Evolutionary conservation across 768 basidiomycete species (phyloP).

Genomic region (Boletus tomentosulus): DNA sequence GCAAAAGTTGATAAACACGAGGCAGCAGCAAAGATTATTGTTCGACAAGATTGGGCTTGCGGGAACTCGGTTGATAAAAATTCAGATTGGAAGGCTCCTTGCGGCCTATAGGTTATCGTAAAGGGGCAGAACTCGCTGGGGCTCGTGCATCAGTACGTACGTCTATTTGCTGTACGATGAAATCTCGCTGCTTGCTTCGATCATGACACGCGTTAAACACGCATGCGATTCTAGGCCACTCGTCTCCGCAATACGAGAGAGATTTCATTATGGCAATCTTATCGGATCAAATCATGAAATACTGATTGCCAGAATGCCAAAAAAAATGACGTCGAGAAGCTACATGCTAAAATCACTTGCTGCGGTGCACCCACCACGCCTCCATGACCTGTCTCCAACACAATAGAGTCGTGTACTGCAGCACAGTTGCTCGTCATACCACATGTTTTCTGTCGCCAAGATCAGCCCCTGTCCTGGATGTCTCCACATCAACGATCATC

Average conservation of each 20-base stretch:
- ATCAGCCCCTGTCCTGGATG: conserved; percentile 6
- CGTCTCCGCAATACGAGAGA: background rate
- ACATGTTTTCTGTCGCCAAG: conserved; percentile 9
- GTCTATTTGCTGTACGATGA: conserved; percentile 14
- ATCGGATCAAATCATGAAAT: conserved; percentile 25
- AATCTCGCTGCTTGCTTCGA: background rate
- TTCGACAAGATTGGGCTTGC: background rate
- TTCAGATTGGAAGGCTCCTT: conserved; percentile 19
- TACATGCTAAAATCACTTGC: conserved; percentile 12
- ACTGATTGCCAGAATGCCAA: conserved; percentile 6
- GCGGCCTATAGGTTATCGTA: conserved; percentile 8
- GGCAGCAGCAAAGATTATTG: conserved; percentile 12
- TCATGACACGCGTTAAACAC: conserved; percentile 21
- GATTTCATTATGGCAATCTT: conserved; percentile 10
- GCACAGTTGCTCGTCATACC: conserved; percentile 7
- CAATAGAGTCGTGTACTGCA: conserved; percentile 3
- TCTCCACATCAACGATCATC: conserved; percentile 5
- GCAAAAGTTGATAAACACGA: conserved; percentile 21
- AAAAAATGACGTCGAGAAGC: conserved; percentile 11
- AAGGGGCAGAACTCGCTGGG: background rate
- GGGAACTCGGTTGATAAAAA: background rate
- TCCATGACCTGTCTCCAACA: conserved; percentile 11
- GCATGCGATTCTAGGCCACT: conserved; percentile 9
- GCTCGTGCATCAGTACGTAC: conserved; percentile 17
- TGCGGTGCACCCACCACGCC: background rate